phyloP scores from a whole-genome alignment of 768 basidiomycete species.

The Boletus rufocinnamomeus region DNA sequence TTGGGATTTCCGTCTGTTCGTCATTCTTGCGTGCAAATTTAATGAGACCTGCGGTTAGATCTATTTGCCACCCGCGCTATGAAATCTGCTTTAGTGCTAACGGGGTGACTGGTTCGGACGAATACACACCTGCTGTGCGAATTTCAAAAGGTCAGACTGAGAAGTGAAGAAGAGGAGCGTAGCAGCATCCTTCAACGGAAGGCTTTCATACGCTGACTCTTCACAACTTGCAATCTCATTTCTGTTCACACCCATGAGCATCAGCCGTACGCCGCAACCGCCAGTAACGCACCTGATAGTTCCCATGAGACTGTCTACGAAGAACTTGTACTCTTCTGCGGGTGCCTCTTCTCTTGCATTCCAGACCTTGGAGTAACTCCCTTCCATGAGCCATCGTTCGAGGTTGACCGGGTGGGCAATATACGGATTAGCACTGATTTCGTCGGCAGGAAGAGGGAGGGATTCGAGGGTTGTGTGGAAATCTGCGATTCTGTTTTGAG shows the following conservation, averaged over 20 bases:
- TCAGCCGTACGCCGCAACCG: background rate
- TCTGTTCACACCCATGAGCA: slow-evolving; percentile 42
- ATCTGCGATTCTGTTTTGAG: slow-evolving; percentile 94
- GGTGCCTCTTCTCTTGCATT: slow-evolving; percentile 91
- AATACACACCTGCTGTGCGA: slow-evolving; percentile 72
- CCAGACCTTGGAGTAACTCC: slow-evolving; percentile 98
- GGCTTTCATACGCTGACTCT: slow-evolving; percentile 88
- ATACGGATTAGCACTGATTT: slow-evolving; percentile 66
- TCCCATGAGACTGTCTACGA: slow-evolving; percentile 90
- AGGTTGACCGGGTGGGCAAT: slow-evolving; percentile 87
- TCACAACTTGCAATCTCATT: slow-evolving; percentile 98
- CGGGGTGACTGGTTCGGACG: background rate
- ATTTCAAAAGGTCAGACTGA: slow-evolving; percentile 77
- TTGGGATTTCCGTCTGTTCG: slow-evolving; percentile 83
- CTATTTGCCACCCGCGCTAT: slow-evolving; percentile 84
- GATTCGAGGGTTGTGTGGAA: slow-evolving; percentile 97
- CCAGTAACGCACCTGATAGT: slow-evolving; percentile 73
- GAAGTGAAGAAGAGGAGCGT: slow-evolving; percentile 89
- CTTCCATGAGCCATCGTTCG: slow-evolving; percentile 98
- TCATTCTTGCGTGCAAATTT: slow-evolving; percentile 80
- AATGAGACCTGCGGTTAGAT: slow-evolving; percentile 67
- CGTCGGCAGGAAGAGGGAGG: slow-evolving; percentile 69
- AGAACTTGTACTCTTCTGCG: slow-evolving; percentile 92
- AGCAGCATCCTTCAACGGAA: slow-evolving; percentile 88
- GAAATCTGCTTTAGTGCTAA: slow-evolving; percentile 4